These are phyloP conservation scores for Neonectria neomacrospora DNA, from an alignment of 2,329 filamentous ascomycete species.

Conservation along the genomic window DNA sequence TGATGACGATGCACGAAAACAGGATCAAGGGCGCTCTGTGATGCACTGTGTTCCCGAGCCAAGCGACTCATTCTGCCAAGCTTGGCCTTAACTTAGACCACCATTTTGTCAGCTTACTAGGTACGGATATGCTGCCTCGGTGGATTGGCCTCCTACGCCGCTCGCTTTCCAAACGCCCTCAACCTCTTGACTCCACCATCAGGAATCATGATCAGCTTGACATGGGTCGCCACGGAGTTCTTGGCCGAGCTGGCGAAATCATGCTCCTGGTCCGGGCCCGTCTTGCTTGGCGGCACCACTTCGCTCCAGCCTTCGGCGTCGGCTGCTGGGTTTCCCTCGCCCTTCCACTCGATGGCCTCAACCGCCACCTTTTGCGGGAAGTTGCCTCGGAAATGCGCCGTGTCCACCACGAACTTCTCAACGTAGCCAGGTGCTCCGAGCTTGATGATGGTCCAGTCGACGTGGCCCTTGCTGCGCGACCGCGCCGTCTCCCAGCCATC, in stretches of 20 bases:
- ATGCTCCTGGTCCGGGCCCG: slow-evolving; percentile 78
- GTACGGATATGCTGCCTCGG: not conserved
- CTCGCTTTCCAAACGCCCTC: slow-evolving; percentile 58
- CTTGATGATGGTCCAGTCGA: slow-evolving; percentile 84
- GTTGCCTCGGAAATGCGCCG: slow-evolving; percentile 85
- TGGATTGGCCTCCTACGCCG: slow-evolving; percentile 30
- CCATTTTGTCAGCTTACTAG: slow-evolving; percentile 18
- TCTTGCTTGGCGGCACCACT: slow-evolving; percentile 73
- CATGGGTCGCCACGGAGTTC: slow-evolving; percentile 76
- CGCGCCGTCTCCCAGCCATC: slow-evolving; percentile 89
- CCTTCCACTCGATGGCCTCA: slow-evolving; percentile 67
- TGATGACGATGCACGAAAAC: slow-evolving; percentile 14
- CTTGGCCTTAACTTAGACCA: not conserved
- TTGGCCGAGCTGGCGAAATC: slow-evolving; percentile 67
- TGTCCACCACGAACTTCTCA: slow-evolving; percentile 78
- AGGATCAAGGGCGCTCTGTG: not conserved
- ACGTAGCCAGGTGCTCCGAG: slow-evolving; percentile 74
- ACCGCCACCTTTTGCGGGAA: slow-evolving; percentile 82
- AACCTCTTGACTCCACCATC: slow-evolving; percentile 93
- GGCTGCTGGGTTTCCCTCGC: slow-evolving; percentile 63
- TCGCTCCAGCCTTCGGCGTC: slow-evolving; percentile 72
- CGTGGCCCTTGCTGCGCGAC: slow-evolving; percentile 75
- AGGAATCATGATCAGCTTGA: slow-evolving; percentile 92
- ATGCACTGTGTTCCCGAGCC: not conserved
- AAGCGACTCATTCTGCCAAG: not conserved